Evolutionary conservation across 495 filamentous ascomycete genomes (phyloP).

Genomic region (Evernia prunastri): DNA sequence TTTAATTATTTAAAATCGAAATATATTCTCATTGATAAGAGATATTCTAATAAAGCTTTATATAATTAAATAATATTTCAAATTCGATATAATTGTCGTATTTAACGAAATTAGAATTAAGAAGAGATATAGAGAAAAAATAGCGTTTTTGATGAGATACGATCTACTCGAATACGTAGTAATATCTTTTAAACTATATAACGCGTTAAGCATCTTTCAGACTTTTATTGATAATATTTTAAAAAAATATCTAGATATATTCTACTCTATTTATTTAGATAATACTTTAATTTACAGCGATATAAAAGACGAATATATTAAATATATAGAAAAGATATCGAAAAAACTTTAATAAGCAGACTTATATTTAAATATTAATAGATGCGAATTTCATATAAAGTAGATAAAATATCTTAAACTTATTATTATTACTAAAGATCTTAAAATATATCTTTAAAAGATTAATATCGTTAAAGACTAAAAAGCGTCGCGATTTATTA

Average conservation of each 20-base stretch:
- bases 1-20: constrained; percentile 2
- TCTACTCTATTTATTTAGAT: too few relatives aligned
- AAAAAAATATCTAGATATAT: too few relatives aligned
- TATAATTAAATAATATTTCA: background rate
- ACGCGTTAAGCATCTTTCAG: background rate
- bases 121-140: background rate
- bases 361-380: too few relatives aligned
- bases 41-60: constrained; percentile 3
- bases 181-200: background rate
- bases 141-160: constrained; percentile 2
- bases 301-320: too few relatives aligned
- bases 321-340: too few relatives aligned
- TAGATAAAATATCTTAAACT: background rate
- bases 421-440: background rate
- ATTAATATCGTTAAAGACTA: constrained; percentile 1
- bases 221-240: constrained; percentile 8
- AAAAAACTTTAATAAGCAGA: too few relatives aligned
- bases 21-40: background rate
- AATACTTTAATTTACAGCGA: too few relatives aligned
- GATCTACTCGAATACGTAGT: background rate
- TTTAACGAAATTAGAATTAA: constrained; percentile 10
- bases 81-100: background rate
- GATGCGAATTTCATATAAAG: too few relatives aligned
- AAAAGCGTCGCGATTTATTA: background rate
- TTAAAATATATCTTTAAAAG: background rate